These are phyloP conservation scores for Groenewaldozyma auringiensis DNA, from an alignment of 1,139 yeast species.

Conservation along the genomic window DNA sequence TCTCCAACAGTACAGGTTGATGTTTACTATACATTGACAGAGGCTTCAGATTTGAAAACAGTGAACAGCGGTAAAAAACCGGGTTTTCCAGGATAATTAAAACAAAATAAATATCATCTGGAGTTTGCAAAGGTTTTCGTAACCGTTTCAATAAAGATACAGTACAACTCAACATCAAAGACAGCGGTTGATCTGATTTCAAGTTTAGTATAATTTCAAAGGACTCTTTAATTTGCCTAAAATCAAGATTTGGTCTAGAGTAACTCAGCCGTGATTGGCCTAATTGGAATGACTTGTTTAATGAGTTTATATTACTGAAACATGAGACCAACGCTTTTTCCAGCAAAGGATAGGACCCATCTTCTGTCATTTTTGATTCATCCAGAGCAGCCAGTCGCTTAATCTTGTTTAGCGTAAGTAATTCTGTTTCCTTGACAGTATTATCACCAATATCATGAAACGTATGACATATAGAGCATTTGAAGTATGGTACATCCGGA, in stretches of 20 bases:
- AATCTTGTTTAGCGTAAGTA: background rate
- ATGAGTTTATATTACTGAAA: conserved; percentile 21
- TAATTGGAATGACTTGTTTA: conserved; percentile 23
- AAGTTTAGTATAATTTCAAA: conserved; percentile 16
- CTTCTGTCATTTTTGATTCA: background rate
- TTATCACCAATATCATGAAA: conserved; percentile 23
- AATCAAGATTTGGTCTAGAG: conserved; percentile 26
- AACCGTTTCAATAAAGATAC: conserved; percentile 26
- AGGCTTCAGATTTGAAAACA: conserved; percentile 13
- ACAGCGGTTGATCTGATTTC: conserved; percentile 16
- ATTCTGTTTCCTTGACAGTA: background rate
- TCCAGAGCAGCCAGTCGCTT: background rate
- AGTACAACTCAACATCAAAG: conserved; percentile 17
- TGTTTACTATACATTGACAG: background rate
- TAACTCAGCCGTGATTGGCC: conserved; percentile 19
- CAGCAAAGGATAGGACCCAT: conserved; percentile 5
- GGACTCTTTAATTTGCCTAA: conserved; percentile 18
- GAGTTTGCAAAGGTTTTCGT: conserved; percentile 16
- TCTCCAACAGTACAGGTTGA: conserved; percentile 40
- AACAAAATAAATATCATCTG: conserved; percentile 23
- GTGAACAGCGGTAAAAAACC: conserved; percentile 19
- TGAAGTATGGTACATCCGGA: conserved; percentile 39
- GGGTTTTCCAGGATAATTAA: conserved; percentile 31
- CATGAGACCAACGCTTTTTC: conserved; percentile 16
- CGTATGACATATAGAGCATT: conserved; percentile 37